Evolutionary conservation across 2,329 filamentous ascomycete genomes (phyloP).

Genomic region (Arthrobotrys pseudoclavata): DNA sequence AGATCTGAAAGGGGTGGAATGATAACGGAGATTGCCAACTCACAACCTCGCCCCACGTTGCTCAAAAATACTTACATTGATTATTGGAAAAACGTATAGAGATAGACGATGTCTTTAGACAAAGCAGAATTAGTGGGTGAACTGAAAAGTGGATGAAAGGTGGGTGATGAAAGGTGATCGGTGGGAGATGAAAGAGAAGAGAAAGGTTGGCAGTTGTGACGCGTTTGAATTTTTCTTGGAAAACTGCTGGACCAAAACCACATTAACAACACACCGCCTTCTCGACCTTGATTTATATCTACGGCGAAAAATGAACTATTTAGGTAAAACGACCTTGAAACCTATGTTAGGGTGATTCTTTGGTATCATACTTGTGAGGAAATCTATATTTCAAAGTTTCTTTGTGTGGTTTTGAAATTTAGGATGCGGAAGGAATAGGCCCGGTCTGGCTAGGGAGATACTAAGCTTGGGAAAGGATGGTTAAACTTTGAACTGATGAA

Average conservation of each 20-base stretch:
- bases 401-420: background rate
- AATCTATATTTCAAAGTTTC: background rate
- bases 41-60: slow-evolving; percentile 21
- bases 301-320: background rate
- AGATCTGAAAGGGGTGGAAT: slow-evolving; percentile 25
- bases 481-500: too few species aligned
- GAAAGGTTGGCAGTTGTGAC: slow-evolving; percentile 43
- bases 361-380: background rate
- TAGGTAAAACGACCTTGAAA: background rate
- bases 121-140: background rate
- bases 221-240: slow-evolving; percentile 55
- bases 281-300: background rate
- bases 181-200: slow-evolving; percentile 39
- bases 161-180: slow-evolving; percentile 26
- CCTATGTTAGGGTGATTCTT: too few species aligned
- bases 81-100: slow-evolving; percentile 8
- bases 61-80: slow-evolving; percentile 27
- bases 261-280: slow-evolving; percentile 50
- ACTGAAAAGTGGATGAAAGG: background rate
- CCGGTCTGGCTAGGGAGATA: too few species aligned
- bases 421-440: too few species aligned
- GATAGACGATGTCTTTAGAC: background rate
- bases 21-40: slow-evolving; percentile 41
- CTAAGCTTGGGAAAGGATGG: too few species aligned
- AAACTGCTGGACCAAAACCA: slow-evolving; percentile 38